These are phyloP conservation scores for Pouteria glomerata DNA, from an alignment of 148 eudicot genomes.

Conservation along the genomic window DNA sequence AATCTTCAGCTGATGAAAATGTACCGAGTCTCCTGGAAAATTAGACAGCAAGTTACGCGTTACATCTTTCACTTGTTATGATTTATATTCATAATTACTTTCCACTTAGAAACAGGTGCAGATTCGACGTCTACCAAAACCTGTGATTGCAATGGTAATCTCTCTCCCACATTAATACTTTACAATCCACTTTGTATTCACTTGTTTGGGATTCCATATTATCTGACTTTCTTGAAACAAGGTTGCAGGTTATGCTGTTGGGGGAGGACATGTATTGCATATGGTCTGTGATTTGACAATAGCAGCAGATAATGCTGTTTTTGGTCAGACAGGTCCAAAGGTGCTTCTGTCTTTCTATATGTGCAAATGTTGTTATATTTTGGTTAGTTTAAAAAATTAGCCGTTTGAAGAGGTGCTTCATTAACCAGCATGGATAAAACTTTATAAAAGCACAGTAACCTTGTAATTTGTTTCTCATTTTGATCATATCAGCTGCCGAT, in stretches of 20 bases:
- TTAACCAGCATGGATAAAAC: no score
- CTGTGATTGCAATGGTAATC: conserved; percentile 94
- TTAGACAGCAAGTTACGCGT: not conserved
- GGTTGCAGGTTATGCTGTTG: conserved; percentile 99
- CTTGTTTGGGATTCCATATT: not conserved
- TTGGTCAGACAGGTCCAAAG: conserved; percentile 98
- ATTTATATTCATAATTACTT: not conserved
- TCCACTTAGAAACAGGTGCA: conserved; percentile 49
- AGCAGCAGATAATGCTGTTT: conserved; percentile 94
- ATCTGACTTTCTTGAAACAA: conserved; percentile 11
- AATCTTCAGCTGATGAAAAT: not conserved
- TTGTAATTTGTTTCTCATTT: not conserved
- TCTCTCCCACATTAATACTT: not conserved
- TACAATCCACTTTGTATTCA: conserved; percentile 3
- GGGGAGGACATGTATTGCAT: conserved; percentile 93
- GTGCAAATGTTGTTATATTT: not conserved
- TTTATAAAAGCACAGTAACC: not conserved
- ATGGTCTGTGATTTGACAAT: conserved; percentile 98
- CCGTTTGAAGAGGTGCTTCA: no score
- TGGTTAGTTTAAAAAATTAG: not conserved
- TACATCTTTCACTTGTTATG: not conserved
- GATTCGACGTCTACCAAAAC: conserved; percentile 91
- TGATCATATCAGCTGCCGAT: not conserved
- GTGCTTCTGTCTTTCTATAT: conserved; percentile 23
- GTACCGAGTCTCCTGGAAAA: not conserved